These are phyloP conservation scores for Salisapilia sapeloensis DNA, from an alignment of 352 stramenopile species.

Conservation along the genomic window DNA sequence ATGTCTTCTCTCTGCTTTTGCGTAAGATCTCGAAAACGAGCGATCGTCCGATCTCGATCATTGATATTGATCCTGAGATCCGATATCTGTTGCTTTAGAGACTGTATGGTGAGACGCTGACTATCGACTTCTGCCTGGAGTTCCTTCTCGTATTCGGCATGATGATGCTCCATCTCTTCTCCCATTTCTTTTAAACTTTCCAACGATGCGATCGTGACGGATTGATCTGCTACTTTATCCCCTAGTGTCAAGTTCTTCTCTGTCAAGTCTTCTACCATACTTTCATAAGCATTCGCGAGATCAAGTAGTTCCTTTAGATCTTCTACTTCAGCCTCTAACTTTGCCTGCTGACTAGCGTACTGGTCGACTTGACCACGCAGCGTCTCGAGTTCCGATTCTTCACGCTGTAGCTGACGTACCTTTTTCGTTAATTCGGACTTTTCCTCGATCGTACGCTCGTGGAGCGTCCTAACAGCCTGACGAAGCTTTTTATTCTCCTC, in stretches of 20 bases:
- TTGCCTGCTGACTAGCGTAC: constrained; percentile 31
- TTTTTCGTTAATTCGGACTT: constrained; percentile 73
- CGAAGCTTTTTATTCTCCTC: constrained; percentile 79
- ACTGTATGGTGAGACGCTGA: constrained; percentile 25
- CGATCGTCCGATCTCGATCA: constrained; percentile 68
- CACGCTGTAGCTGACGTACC: constrained; percentile 48
- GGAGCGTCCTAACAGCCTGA: constrained; percentile 60
- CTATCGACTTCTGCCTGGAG: constrained; percentile 51
- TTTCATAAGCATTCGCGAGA: constrained; percentile 73
- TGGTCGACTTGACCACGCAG: constrained; percentile 60
- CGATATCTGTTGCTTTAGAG: constrained; percentile 30
- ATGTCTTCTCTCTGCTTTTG: constrained; percentile 60
- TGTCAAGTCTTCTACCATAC: constrained; percentile 77
- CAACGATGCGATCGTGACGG: constrained; percentile 47
- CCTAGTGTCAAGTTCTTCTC: constrained; percentile 78
- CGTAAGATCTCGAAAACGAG: constrained; percentile 54
- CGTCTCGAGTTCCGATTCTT: constrained; percentile 42
- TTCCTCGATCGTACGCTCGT: constrained; percentile 60
- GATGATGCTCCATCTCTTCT: constrained; percentile 82
- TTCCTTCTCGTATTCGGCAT: constrained; percentile 66
- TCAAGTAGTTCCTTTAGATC: constrained; percentile 80
- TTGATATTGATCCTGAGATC: constrained; percentile 45
- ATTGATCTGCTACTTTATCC: constrained; percentile 63
- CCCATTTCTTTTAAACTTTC: constrained; percentile 71
- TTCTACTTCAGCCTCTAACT: constrained; percentile 44